Evolutionary conservation across 495 filamentous ascomycete genomes (phyloP), one percentile per base, ranked within the genome.

Genomic region (Elaphomyces granulatus): DNA sequence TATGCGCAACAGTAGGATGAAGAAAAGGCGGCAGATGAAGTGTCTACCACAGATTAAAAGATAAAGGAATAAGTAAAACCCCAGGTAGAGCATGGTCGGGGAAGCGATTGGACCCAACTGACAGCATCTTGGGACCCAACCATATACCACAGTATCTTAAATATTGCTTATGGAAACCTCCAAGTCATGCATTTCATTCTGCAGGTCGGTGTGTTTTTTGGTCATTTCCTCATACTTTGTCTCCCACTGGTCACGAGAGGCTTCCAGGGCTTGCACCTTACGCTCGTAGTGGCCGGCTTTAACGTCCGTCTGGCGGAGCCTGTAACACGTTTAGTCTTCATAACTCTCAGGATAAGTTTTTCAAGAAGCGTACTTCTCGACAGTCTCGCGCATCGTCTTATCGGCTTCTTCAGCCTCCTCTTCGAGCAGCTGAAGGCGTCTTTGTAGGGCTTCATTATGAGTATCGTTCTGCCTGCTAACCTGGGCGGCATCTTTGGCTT

Each of bases 251-350:
- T 94, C 85, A 46, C 81, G 79, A 51, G 84, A 73, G 42, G 70
- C 63, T 64, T 99, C 90, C 46, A 99, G 77, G 49, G 88, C 93
- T 59, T 92, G 81, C 46, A 99, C 90, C 69, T 99, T 95, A 70
- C 92, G 92, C 68, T 96, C 92, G 66, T 86, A 94, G 72, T 99
- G 90, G 45, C 88, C 92, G 57, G 90, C 86, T 70, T 95, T 95
- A 66, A 96, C 86, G 61, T 96, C 90, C 61, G 90, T 95, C 67
- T 93, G 87, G 52, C 92, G 86, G 53, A 96, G 83, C 66, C 90
- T 99, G 44, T 32, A 31, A 40, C 63, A 39, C 58, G 50, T 6
- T 28, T 28, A 30, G 23, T 28, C 23, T 6, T 28, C 23, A 28
- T 6, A 28, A 28, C 6, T 12, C 23, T 28, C n/a, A n/a, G n/a